Conservation (phyloP, 2,329 filamentous ascomycete genomes). For the Neonectria faginata region DNA sequence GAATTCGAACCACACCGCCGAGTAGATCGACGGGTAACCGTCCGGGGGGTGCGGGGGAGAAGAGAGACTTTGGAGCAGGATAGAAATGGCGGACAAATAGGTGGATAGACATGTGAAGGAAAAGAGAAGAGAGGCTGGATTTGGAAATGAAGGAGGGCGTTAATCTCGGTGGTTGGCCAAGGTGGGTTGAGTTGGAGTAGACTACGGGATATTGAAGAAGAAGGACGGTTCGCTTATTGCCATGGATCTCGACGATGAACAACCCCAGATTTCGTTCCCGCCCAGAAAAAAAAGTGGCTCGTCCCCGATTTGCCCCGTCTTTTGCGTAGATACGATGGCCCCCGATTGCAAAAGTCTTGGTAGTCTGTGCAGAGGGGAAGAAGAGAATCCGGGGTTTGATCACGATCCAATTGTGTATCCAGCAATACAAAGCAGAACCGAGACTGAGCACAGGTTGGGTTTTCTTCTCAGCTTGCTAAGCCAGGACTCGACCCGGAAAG, state of each 20-base stretch:
- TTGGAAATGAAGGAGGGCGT: background rate
- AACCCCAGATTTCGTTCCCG: background rate
- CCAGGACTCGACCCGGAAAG: no score
- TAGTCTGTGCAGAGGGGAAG: slow-evolving; percentile 7
- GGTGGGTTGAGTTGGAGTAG: background rate
- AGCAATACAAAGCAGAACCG: slow-evolving; percentile 4
- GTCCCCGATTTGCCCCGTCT: slow-evolving; percentile 23
- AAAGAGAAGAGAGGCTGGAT: background rate
- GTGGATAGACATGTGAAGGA: slow-evolving; percentile 18
- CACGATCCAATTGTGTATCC: background rate
- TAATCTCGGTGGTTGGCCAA: slow-evolving; percentile 12
- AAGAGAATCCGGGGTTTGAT: slow-evolving; percentile 10
- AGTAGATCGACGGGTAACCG: slow-evolving; percentile 39
- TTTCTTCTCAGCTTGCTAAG: background rate
- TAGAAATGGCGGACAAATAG: background rate
- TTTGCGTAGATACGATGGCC: background rate
- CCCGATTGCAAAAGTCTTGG: slow-evolving; percentile 3
- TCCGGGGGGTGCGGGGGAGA: slow-evolving; percentile 12
- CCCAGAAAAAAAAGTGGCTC: slow-evolving; percentile 26
- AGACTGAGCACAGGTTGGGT: background rate
- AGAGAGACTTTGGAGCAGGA: background rate
- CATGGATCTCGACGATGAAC: slow-evolving; percentile 8
- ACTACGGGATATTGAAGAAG: background rate
- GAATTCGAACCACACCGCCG: slow-evolving; percentile 43
- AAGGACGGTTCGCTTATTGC: background rate